Conservation (phyloP, 139 green algal species). For the Micromonas commoda region DNA sequence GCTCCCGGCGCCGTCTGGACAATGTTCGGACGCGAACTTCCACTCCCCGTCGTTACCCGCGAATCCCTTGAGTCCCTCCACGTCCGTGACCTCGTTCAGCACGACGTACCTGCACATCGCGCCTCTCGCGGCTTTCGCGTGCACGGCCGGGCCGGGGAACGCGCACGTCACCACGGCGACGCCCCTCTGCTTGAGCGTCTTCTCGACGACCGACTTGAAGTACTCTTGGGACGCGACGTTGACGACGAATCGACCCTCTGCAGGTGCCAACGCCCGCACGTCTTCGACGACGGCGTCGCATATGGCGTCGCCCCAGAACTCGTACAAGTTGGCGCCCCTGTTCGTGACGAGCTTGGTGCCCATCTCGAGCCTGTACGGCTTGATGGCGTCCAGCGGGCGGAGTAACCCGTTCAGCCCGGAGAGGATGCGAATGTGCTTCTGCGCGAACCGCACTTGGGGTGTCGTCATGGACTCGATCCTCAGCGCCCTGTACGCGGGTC, state of each 20-base stretch:
- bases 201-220: slow-evolving; percentile 4
- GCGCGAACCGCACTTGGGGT: slow-evolving; percentile 18
- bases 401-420: slow-evolving; percentile 39
- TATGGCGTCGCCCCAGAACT: slow-evolving; percentile 34
- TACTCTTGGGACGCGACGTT: slow-evolving; percentile 38
- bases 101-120: slow-evolving; percentile 35
- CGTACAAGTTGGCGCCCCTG: slow-evolving; percentile 38
- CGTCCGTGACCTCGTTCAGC: background rate
- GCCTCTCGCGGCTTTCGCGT: slow-evolving; percentile 35
- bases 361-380: slow-evolving; percentile 35
- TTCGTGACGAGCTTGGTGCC: slow-evolving; percentile 17
- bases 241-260: slow-evolving; percentile 20
- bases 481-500: slow-evolving; percentile 34
- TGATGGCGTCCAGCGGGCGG: slow-evolving; percentile 34
- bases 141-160: slow-evolving; percentile 21
- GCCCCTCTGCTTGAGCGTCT: background rate
- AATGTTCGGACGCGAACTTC: slow-evolving; percentile 15
- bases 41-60: slow-evolving; percentile 14
- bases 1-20: no score
- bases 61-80: slow-evolving; percentile 31
- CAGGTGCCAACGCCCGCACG: background rate
- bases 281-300: slow-evolving; percentile 4
- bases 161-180: background rate
- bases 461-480: background rate
- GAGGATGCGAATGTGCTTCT: slow-evolving; percentile 36